A percentile compares a stretch with the other conserved stretches of the same genome.
These are phyloP conservation scores for Yarrowia deformans DNA, from an alignment of 805 yeast genomes.

Conservation along the genomic window DNA sequence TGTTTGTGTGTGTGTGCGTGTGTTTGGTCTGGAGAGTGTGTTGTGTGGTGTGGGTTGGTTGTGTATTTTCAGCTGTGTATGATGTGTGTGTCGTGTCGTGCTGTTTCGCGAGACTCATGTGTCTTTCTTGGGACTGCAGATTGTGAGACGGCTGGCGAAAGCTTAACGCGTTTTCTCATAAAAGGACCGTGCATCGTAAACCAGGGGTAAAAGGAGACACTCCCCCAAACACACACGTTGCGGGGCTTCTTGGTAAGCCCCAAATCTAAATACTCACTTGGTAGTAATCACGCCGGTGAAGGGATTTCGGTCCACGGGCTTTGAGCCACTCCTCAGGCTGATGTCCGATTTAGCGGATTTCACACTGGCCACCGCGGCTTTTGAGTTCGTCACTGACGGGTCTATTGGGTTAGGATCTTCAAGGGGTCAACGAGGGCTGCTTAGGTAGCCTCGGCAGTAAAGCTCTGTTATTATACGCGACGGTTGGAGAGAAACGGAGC, in stretches of 20 bases:
- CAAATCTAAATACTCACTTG: background rate
- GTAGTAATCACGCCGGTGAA: constrained; percentile 18
- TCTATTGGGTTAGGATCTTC: constrained; percentile 38
- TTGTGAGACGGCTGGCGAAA: constrained; percentile 39
- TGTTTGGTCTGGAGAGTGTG: constrained; percentile 1
- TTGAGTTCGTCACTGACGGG: constrained; percentile 28
- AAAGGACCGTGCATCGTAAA: constrained; percentile 31
- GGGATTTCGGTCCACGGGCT: constrained; percentile 8
- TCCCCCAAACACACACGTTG: background rate
- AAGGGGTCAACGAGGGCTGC: constrained; percentile 35
- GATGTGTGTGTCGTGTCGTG: constrained; percentile 19
- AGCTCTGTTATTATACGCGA: constrained; percentile 1
- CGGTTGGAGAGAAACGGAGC: background rate
- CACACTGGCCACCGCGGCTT: constrained; percentile 22
- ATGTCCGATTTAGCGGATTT: constrained; percentile 28
- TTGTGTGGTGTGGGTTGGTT: background rate
- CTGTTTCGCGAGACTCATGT: constrained; percentile 36
- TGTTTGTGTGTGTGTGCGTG: background rate
- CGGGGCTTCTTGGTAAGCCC: no score
- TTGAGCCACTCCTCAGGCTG: background rate
- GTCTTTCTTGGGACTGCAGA: constrained; percentile 29
- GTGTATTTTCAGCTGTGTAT: background rate
- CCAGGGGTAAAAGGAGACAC: constrained; percentile 35
- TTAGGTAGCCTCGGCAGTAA: constrained; percentile 5
- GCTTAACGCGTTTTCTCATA: constrained; percentile 35